Conservation (phyloP, 371 early-diverging fungal genomes). For the Lichtheimia hyalospora region DNA sequence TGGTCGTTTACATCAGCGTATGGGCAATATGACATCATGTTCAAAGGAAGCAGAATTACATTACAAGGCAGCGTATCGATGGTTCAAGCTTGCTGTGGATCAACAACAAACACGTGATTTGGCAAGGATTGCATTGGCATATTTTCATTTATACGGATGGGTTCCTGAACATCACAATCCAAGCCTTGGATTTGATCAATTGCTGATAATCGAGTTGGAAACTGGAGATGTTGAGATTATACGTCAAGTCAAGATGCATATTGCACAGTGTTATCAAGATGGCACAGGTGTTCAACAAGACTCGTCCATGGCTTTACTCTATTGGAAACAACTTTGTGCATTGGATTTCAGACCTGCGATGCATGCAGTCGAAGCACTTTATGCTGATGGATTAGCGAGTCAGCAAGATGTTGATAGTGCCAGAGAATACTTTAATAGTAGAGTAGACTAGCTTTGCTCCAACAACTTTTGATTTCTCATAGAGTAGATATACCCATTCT, state of each 20-base stretch:
- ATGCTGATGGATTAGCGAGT: constrained; percentile 12
- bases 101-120: not conserved
- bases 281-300: constrained; percentile 21
- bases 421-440: not conserved
- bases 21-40: constrained; percentile 4
- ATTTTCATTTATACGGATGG: constrained; percentile 31
- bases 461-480: too few species aligned
- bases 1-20: constrained; percentile 18
- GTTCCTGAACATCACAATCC: constrained; percentile 15
- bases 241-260: constrained; percentile 7
- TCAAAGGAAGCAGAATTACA: not conserved
- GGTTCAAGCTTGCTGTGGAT: constrained; percentile 12
- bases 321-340: constrained; percentile 18
- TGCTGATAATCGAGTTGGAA: constrained; percentile 14
- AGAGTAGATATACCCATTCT: too few species aligned
- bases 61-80: constrained; percentile 15
- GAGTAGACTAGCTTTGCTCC: not conserved
- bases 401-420: constrained; percentile 2
- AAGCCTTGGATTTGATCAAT: constrained; percentile 9
- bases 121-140: constrained; percentile 23
- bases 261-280: constrained; percentile 24
- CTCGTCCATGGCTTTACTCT: constrained; percentile 11
- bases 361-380: constrained; percentile 9
- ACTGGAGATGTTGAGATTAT: constrained; percentile 14
- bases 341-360: constrained; percentile 16